Conservation (phyloP, 805 yeast species). For the Vanderwaltozyma polyspora region DNA sequence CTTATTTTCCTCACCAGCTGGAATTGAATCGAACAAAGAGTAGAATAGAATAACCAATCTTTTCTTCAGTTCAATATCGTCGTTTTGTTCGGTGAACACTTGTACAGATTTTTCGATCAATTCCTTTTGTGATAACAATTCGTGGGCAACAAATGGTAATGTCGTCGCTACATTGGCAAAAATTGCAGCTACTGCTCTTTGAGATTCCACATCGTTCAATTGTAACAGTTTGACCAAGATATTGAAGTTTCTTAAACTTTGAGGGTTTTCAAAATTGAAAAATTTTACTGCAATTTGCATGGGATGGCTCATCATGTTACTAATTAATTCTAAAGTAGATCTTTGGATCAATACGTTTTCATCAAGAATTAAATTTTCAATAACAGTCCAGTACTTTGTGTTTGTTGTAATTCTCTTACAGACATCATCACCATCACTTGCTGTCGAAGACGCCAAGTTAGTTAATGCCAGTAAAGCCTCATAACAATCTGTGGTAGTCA, state of each 20-base stretch:
- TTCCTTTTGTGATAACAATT: constrained; percentile 17
- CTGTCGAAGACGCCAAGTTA: constrained; percentile 44
- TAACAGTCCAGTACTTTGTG: constrained; percentile 34
- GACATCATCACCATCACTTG: constrained; percentile 30
- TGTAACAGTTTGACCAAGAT: constrained; percentile 31
- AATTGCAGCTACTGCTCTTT: constrained; percentile 31
- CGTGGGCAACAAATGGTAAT: constrained; percentile 28
- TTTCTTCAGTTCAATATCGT: constrained; percentile 24
- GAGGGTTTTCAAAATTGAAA: constrained; percentile 39
- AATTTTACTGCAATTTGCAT: constrained; percentile 37
- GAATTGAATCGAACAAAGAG: constrained; percentile 17
- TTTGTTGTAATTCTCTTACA: constrained; percentile 23
- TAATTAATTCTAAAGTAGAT: constrained; percentile 51
- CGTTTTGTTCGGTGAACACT: constrained; percentile 20
- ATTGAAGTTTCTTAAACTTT: constrained; percentile 32
- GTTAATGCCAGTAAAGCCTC: constrained; percentile 58
- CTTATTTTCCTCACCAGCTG: constrained; percentile 4
- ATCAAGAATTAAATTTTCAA: constrained; percentile 35
- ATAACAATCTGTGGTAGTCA: constrained; percentile 30
- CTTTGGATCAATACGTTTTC: constrained; percentile 41
- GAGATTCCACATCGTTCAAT: constrained; percentile 31
- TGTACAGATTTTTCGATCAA: constrained; percentile 18
- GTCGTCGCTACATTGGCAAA: constrained; percentile 27
- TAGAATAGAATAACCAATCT: constrained; percentile 26
- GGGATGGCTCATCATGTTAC: constrained; percentile 42